phyloP scores from a whole-genome alignment of 345 rosid species.

The Bruguiera sexangula region DNA sequence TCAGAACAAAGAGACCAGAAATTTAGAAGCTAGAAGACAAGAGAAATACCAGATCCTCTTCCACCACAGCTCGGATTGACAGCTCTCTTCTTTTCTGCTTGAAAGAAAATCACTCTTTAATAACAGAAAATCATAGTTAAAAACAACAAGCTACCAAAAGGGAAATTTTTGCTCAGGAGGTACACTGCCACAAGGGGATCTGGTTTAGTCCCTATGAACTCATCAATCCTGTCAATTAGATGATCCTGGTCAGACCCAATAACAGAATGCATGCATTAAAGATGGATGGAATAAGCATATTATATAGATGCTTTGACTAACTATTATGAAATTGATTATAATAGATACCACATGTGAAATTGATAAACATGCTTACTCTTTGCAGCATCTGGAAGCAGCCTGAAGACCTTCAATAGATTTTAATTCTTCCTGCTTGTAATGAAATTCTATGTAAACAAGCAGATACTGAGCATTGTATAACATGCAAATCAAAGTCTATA shows the following conservation, averaged over 20 bases:
- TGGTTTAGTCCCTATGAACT: conserved; percentile 30
- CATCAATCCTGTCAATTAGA: conserved; percentile 37
- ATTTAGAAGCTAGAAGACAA: background rate
- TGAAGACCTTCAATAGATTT: conserved; percentile 31
- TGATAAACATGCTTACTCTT: conserved; percentile 32
- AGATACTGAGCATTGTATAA: background rate
- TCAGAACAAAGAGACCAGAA: background rate
- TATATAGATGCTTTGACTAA: too few relatives aligned
- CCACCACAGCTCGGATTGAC: conserved; percentile 20
- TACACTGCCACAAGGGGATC: conserved; percentile 42
- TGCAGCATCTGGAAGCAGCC: conserved; percentile 39
- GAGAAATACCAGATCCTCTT: conserved; percentile 31
- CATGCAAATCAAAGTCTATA: too few relatives aligned
- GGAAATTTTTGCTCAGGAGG: background rate
- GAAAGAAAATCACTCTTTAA: background rate
- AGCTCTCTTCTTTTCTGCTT: conserved; percentile 28
- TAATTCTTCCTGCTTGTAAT: conserved; percentile 34
- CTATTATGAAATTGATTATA: too few relatives aligned
- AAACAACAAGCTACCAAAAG: background rate
- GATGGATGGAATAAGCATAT: too few relatives aligned
- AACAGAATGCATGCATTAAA: background rate
- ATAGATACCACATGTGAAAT: background rate
- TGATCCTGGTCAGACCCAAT: background rate
- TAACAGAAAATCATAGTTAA: background rate
- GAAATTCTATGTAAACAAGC: background rate